Conservation (phyloP, 2,329 filamentous ascomycete species). For the Rutstroemia sp. region DNA sequence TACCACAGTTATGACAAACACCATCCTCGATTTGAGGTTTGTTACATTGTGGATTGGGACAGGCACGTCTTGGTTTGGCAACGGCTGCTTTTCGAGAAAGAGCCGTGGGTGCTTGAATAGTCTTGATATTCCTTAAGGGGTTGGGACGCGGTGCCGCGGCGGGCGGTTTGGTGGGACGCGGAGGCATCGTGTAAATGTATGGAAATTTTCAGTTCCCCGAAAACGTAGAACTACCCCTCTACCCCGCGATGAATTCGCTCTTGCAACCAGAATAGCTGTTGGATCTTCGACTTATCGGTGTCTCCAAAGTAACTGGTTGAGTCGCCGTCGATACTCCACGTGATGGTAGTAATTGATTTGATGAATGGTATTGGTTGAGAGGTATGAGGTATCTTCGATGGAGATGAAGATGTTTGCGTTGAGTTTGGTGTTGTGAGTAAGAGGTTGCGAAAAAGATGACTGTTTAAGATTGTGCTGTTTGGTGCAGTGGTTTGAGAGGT, state of each 20-base stretch:
- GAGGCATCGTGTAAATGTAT: background rate
- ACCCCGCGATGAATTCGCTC: conserved; percentile 9
- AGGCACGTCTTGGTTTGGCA: conserved; percentile 27
- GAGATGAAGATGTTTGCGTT: background rate
- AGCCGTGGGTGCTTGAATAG: conserved; percentile 19
- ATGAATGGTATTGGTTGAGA: conserved; percentile 3
- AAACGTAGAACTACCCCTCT: background rate
- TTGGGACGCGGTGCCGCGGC: conserved; percentile 10
- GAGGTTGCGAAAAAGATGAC: background rate
- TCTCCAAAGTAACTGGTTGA: background rate
- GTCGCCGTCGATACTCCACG: background rate
- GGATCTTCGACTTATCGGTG: background rate
- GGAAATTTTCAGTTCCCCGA: background rate
- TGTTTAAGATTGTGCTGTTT: background rate
- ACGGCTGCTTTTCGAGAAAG: conserved; percentile 14
- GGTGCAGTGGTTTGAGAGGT: background rate
- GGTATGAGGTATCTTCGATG: background rate
- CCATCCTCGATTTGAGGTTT: conserved; percentile 56
- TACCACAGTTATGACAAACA: conserved; percentile 78
- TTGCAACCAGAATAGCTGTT: background rate
- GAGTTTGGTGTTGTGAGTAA: background rate
- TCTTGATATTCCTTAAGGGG: conserved; percentile 16
- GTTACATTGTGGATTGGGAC: conserved; percentile 53
- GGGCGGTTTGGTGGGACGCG: conserved; percentile 1
- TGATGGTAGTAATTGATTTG: background rate